Percentiles rank a stretch among this genome's conserved stretches.
Evolutionary conservation across 768 basidiomycete species (phyloP).

Genomic region (Tricholoma furcatifolium): DNA sequence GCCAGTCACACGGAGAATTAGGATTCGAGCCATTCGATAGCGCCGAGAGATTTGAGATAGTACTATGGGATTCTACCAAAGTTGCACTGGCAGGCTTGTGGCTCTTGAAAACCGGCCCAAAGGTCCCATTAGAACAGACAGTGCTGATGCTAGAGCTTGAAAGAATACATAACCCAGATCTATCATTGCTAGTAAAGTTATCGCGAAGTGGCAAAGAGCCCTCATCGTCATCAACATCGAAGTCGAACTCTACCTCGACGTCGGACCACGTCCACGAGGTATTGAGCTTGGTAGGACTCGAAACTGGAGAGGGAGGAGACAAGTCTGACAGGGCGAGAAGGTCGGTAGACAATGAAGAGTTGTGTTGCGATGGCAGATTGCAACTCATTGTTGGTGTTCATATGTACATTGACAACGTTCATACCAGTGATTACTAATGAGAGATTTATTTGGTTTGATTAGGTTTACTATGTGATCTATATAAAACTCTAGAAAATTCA

Average conservation of each 20-base stretch:
- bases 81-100: slow-evolving; percentile 1
- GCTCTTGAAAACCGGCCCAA: slow-evolving; percentile 22
- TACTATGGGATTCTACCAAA: slow-evolving; percentile 1
- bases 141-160: slow-evolving; percentile 11
- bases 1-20: background rate
- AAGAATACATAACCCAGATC: slow-evolving; percentile 2
- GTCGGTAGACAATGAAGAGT: slow-evolving; percentile 5
- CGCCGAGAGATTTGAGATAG: background rate
- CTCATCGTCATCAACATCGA: slow-evolving; percentile 9
- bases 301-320: slow-evolving; percentile 44
- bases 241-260: slow-evolving; percentile 51
- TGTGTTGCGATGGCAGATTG: background rate
- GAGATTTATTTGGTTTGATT: too few relatives aligned
- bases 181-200: background rate
- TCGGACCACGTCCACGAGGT: slow-evolving; percentile 42
- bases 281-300: slow-evolving; percentile 35
- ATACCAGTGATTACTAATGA: too few relatives aligned
- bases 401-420: too few relatives aligned
- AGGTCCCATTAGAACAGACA: slow-evolving; percentile 24
- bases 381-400: too few relatives aligned
- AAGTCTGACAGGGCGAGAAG: slow-evolving; percentile 37
- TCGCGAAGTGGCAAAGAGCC: background rate
- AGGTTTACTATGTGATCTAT: background rate
- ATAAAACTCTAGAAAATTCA: background rate
- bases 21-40: background rate